phyloP scores from a whole-genome alignment of 2,329 filamentous ascomycete species.

The Chaetomium sp. region DNA sequence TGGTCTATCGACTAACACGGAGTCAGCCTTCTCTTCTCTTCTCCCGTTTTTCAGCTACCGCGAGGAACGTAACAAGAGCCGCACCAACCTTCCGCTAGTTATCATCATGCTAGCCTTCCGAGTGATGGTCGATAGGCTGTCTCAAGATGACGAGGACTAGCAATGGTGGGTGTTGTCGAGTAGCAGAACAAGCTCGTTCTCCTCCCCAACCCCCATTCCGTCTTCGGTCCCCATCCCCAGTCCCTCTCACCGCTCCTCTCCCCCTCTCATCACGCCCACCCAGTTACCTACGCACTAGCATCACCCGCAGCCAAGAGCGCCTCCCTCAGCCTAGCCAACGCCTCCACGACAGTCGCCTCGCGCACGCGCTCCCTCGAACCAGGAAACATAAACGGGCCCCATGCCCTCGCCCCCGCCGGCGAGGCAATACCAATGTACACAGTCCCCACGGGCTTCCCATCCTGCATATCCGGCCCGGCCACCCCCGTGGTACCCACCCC shows the following conservation, averaged over 20 bases:
- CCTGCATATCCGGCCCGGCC: constrained; percentile 36
- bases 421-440: constrained; percentile 34
- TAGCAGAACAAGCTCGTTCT: background rate
- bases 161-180: background rate
- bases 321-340: constrained; percentile 27
- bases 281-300: background rate
- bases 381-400: constrained; percentile 34
- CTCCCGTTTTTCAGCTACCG: no score
- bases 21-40: background rate
- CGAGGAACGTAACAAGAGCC: no score
- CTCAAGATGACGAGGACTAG: no score
- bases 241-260: background rate
- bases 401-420: constrained; percentile 21
- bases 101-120: background rate
- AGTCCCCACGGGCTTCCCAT: constrained; percentile 35
- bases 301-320: constrained; percentile 10
- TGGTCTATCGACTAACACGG: background rate
- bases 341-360: constrained; percentile 34
- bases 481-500: constrained; percentile 37
- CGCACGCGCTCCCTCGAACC: constrained; percentile 32
- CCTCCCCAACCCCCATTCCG: background rate
- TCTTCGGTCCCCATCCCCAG: background rate
- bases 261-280: no score
- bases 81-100: background rate
- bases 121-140: background rate